Evolutionary conservation across 192 early-diverging fungal species (phyloP), one percentile per base, ranked within the genome.

Genomic region (Chytriomyces confervae): DNA sequence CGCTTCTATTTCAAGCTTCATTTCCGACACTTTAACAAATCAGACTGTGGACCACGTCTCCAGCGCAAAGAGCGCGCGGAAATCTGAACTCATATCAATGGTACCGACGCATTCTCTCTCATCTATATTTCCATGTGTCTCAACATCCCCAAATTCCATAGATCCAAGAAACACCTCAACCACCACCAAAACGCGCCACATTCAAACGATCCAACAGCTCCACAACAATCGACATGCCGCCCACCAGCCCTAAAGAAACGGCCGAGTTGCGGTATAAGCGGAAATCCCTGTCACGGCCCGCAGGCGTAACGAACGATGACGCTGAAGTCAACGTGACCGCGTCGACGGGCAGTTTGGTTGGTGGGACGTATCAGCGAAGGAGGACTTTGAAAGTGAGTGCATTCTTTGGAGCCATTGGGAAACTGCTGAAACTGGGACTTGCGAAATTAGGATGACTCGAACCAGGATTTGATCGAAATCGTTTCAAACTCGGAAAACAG

Each of bases 361-460:
- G 74, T 66, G 74, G 74, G 23, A 76, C 74, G 10, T 76, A 76
- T 50, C 74, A 76, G 29, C 27, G 74, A 43, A 10, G 47, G 5
- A 9, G 74, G 5, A 66, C 74, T 7, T 45, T 48, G 18, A 76
- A 76, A 63, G 74, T 76, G 5, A 0, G 53, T 71, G 45, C 0
- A 5, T 53, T 53, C 51, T 53, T 10, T 53, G n/a, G n/a, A n/a
- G n/a, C n/a, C 18, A 8, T 53, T 53, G 51, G 9, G 51, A 53
- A 18, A 53, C 51, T 53, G 51, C 51, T 10, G 18, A 10, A 18
- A 53, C 8, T 53, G 51, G 9, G 51, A 53, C 51, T 11, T 9
- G 45, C 66, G 66, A 20, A 11, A 70, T 10, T 5, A 51, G 24
- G 48, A 49, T 24, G 68, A 51, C 49, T 29, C 27, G 5, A 27